phyloP scores from a whole-genome alignment of 768 basidiomycete genomes.

The Hericium coralloides region DNA sequence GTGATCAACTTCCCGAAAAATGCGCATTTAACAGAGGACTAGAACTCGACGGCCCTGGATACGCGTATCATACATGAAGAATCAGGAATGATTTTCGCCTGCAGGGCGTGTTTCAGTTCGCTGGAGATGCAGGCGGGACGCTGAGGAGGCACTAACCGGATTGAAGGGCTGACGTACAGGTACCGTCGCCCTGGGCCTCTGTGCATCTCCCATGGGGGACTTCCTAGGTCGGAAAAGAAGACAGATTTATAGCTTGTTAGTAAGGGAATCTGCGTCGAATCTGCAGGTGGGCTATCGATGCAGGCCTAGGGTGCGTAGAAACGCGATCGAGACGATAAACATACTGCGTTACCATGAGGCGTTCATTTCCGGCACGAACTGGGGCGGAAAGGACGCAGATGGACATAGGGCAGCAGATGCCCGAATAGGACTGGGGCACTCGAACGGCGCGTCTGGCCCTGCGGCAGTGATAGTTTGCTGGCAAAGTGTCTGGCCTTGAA shows the following conservation, averaged over 20 bases:
- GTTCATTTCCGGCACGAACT: slow-evolving; percentile 16
- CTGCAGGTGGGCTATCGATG: slow-evolving; percentile 15
- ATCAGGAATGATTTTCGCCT: not conserved
- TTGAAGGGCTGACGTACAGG: slow-evolving; percentile 1
- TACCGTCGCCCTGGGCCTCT: slow-evolving; percentile 11
- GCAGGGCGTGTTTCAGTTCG: slow-evolving; percentile 3
- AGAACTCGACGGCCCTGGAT: not conserved
- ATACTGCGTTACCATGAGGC: slow-evolving; percentile 13
- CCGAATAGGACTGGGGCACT: not conserved
- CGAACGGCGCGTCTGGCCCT: not conserved
- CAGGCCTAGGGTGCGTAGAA: slow-evolving; percentile 9
- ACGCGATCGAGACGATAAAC: slow-evolving; percentile 16
- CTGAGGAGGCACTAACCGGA: slow-evolving; percentile 8
- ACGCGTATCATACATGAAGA: slow-evolving; percentile 3
- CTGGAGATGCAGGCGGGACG: not conserved
- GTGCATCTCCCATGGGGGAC: not conserved
- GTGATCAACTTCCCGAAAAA: not conserved
- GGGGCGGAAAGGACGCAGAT: slow-evolving; percentile 13
- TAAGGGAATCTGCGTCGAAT: not conserved
- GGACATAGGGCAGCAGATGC: slow-evolving; percentile 1
- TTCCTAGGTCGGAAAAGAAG: not conserved
- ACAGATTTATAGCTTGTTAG: slow-evolving; percentile 8
- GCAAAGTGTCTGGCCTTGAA: not conserved
- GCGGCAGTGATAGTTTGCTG: not conserved
- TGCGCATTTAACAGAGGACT: not conserved